Percentiles rank a stretch among this genome's conserved stretches.
Evolutionary conservation across 192 early-diverging fungal genomes (phyloP).

Genomic region (Umbelopsis vinacea): DNA sequence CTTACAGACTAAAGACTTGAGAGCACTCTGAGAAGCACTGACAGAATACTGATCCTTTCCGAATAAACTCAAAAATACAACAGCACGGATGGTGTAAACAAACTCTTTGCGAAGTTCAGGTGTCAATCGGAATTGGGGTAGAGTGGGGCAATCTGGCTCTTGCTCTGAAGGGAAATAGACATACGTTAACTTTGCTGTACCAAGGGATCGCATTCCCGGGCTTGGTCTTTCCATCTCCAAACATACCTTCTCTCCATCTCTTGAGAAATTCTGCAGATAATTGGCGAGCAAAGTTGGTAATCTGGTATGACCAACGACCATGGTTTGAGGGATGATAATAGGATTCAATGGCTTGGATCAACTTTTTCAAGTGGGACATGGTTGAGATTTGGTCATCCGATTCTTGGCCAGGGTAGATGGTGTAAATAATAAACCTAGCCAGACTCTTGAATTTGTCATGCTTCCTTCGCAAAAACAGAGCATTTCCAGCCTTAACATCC

Average conservation of each 20-base stretch:
- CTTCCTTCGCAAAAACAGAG: slow-evolving; percentile 41
- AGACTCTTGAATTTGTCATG: slow-evolving; percentile 64
- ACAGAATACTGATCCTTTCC: slow-evolving; percentile 73
- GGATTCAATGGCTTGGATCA: slow-evolving; percentile 87
- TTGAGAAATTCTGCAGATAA: slow-evolving; percentile 71
- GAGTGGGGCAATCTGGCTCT: slow-evolving; percentile 64
- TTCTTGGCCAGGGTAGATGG: slow-evolving; percentile 59
- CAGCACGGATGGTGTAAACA: slow-evolving; percentile 64
- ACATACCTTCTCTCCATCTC: slow-evolving; percentile 57
- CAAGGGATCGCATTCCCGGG: neutral
- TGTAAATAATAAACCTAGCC: slow-evolving; percentile 81
- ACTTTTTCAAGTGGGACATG: slow-evolving; percentile 65
- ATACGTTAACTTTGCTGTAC: neutral
- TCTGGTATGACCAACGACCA: slow-evolving; percentile 79
- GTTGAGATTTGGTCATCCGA: slow-evolving; percentile 52
- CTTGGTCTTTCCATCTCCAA: no score
- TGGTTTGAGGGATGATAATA: slow-evolving; percentile 94
- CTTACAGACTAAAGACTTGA: slow-evolving; percentile 75
- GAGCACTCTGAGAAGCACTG: slow-evolving; percentile 57
- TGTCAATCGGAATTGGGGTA: slow-evolving; percentile 60
- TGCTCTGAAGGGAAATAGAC: slow-evolving; percentile 45
- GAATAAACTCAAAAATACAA: slow-evolving; percentile 72
- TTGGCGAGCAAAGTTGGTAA: slow-evolving; percentile 73
- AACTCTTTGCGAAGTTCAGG: slow-evolving; percentile 57
- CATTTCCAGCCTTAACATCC: slow-evolving; percentile 42